Evolutionary conservation across 148 eudicot genomes (phyloP).

Genomic region (Nepenthes mirabilis): DNA sequence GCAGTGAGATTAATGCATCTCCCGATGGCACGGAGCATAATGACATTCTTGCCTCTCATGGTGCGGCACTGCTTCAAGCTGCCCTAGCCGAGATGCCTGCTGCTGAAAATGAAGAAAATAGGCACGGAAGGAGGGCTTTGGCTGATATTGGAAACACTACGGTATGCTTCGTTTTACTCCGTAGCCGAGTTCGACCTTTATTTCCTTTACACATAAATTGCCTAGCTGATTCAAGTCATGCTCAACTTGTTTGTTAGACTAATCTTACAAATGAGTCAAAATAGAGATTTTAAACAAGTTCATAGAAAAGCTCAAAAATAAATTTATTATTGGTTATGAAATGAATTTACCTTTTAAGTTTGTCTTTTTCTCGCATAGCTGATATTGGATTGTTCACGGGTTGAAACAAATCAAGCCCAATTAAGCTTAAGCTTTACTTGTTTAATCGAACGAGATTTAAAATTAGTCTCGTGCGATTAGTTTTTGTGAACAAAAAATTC

Average conservation of each 20-base stretch:
- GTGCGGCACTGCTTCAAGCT: slow-evolving; percentile 61
- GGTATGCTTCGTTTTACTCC: slow-evolving; percentile 19
- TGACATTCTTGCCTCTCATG: slow-evolving; percentile 56
- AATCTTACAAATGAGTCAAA: no score
- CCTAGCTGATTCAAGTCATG: neutral
- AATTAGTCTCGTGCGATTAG: no score
- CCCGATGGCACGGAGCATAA: slow-evolving; percentile 16
- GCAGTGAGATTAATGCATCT: slow-evolving; percentile 2
- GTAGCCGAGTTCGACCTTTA: neutral
- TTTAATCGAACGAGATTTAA: no score
- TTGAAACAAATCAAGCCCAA: no score
- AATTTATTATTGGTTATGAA: no score
- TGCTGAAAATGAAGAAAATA: slow-evolving; percentile 27
- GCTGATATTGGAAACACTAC: slow-evolving; percentile 80
- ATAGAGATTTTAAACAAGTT: no score
- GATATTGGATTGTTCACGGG: no score
- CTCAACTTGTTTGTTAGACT: neutral
- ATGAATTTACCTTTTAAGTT: no score
- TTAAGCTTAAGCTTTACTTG: no score
- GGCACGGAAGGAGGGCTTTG: slow-evolving; percentile 53
- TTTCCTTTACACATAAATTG: neutral
- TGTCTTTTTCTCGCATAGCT: no score
- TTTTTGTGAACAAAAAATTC: no score
- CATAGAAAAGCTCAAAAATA: no score
- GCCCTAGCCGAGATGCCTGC: slow-evolving; percentile 52